phyloP scores from a whole-genome alignment of 805 yeast species.

The Vanderwaltozyma verrucispora region DNA sequence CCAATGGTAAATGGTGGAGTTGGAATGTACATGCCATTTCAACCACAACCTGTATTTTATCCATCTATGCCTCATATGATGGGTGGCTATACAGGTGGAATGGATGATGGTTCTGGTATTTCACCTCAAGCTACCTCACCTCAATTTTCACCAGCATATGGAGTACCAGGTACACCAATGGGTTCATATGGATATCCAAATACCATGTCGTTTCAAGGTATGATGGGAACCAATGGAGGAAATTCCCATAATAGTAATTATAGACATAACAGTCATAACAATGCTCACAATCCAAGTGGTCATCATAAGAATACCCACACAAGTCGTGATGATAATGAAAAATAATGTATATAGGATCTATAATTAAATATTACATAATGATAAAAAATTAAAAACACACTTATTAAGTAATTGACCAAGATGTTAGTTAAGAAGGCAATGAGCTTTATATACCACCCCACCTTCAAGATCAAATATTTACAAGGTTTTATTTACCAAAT shows the following conservation, averaged over 20 bases:
- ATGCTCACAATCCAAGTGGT: slow-evolving; percentile 4
- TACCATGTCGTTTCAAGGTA: slow-evolving; percentile 20
- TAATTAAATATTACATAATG: no score
- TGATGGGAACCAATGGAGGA: slow-evolving; percentile 11
- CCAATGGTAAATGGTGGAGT: slow-evolving; percentile 21
- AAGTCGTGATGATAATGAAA: slow-evolving; percentile 2
- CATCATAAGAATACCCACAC: slow-evolving; percentile 8
- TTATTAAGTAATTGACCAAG: no score
- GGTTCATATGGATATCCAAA: slow-evolving; percentile 22
- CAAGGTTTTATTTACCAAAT: no score
- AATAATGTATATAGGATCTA: background rate
- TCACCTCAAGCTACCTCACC: slow-evolving; percentile 22
- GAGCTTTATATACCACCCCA: no score
- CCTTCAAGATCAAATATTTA: no score
- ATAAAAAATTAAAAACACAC: no score
- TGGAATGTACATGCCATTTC: slow-evolving; percentile 28
- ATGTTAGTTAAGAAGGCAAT: no score
- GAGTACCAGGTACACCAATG: slow-evolving; percentile 14
- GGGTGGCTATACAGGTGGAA: slow-evolving; percentile 7
- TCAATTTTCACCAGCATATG: slow-evolving; percentile 21
- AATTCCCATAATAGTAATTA: slow-evolving; percentile 8
- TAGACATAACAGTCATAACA: slow-evolving; percentile 14
- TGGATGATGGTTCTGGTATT: slow-evolving; percentile 13
- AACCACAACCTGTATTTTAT: slow-evolving; percentile 27
- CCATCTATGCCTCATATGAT: slow-evolving; percentile 26